These are phyloP conservation scores for Fusarium proliferatum DNA, from an alignment of 2,329 filamentous ascomycete species.

Conservation along the genomic window DNA sequence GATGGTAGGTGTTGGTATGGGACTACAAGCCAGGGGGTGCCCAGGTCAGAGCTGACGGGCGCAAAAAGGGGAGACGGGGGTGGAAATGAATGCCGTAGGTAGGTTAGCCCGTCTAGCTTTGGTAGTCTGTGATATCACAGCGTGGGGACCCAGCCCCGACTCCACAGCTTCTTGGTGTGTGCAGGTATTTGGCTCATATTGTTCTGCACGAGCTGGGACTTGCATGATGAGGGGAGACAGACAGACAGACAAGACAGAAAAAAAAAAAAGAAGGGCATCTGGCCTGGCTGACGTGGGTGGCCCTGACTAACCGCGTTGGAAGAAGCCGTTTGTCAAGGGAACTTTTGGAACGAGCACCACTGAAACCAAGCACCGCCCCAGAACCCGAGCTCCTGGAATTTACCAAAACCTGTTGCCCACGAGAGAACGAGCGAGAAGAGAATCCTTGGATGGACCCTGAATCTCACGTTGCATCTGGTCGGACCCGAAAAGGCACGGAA, in stretches of 20 bases:
- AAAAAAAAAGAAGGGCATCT: not conserved
- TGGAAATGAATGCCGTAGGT: constrained; percentile 23
- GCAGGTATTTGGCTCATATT: constrained; percentile 34
- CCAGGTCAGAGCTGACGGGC: constrained; percentile 9
- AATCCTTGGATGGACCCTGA: constrained; percentile 2
- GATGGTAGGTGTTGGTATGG: constrained; percentile 24
- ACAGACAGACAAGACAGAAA: too few relatives aligned
- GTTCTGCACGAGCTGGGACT: constrained; percentile 8
- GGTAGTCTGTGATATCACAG: constrained; percentile 16
- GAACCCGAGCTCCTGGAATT: not conserved
- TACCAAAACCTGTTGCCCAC: too few relatives aligned
- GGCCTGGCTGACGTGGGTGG: constrained; percentile 21
- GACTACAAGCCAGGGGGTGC: constrained; percentile 24
- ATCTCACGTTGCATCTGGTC: not conserved
- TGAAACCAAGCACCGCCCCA: not conserved
- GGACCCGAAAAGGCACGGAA: not conserved
- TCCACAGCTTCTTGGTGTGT: not conserved
- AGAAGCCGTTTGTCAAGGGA: constrained; percentile 15
- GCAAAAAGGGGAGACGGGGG: not conserved
- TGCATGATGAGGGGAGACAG: not conserved
- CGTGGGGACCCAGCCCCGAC: constrained; percentile 22
- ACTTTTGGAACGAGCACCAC: constrained; percentile 21
- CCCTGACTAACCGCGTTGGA: constrained; percentile 24
- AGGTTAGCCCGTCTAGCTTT: not conserved
- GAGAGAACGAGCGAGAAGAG: not conserved